phyloP scores from a whole-genome alignment of 148 eudicot genomes.

The Arbutus unedo region DNA sequence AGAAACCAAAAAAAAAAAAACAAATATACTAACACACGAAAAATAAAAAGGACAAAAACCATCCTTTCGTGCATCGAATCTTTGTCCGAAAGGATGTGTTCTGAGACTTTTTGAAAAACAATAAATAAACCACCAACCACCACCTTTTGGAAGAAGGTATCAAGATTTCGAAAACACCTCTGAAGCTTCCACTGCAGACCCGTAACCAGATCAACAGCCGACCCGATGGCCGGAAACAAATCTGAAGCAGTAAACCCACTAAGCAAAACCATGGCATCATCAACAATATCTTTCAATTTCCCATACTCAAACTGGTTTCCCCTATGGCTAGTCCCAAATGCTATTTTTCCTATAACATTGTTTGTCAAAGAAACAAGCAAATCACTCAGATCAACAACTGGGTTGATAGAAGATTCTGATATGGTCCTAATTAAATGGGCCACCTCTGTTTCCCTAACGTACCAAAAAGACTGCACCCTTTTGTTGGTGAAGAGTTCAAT shows the following conservation, averaged over 20 bases:
- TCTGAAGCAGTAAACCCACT: not conserved
- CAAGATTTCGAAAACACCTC: constrained; percentile 1
- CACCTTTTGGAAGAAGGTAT: constrained; percentile 5
- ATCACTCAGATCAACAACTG: not conserved
- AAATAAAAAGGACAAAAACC: too few species aligned
- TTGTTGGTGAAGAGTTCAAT: not conserved
- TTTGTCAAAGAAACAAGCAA: not conserved
- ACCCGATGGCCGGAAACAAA: not conserved
- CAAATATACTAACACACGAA: not conserved
- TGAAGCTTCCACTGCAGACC: constrained; percentile 5
- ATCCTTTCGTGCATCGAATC: too few species aligned
- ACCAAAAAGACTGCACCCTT: constrained; percentile 10
- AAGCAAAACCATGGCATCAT: constrained; percentile 7
- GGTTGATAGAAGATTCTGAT: not conserved
- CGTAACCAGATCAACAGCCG: not conserved
- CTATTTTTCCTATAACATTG: constrained; percentile 6
- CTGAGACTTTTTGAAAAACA: too few species aligned
- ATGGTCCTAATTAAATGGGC: not conserved
- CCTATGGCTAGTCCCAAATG: not conserved
- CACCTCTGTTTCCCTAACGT: not conserved
- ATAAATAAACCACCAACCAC: not conserved
- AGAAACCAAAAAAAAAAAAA: not conserved
- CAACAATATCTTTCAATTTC: not conserved
- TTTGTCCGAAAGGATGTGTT: too few species aligned
- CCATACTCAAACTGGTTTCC: constrained; percentile 2